Conservation (phyloP, 192 early-diverging fungal species). For the Spizellomyces sp. region DNA sequence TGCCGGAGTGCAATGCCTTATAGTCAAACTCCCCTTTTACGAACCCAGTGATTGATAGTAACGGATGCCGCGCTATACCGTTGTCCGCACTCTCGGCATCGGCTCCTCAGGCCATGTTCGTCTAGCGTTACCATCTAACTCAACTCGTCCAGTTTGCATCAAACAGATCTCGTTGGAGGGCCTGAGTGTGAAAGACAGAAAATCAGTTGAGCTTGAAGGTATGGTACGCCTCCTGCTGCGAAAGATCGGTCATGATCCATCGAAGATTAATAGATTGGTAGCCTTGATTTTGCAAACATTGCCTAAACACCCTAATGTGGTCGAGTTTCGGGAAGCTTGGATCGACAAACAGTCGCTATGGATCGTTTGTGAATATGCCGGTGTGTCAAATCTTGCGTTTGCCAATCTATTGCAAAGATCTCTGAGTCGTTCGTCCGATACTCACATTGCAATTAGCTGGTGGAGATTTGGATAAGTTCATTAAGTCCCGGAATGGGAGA, state of each 20-base stretch:
- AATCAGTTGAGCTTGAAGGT: slow-evolving; percentile 16
- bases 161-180: slow-evolving; percentile 15
- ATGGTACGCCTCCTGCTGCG: not conserved
- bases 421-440: no score
- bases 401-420: not conserved
- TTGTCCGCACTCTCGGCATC: slow-evolving; percentile 19
- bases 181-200: slow-evolving; percentile 1
- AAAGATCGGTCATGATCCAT: not conserved
- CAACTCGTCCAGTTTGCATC: not conserved
- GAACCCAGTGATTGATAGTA: no score
- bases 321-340: slow-evolving; percentile 12
- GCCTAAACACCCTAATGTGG: slow-evolving; percentile 16
- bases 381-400: not conserved
- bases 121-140: not conserved
- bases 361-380: slow-evolving; percentile 7
- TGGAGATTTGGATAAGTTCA: slow-evolving; percentile 14
- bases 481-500: not conserved
- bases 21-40: no score
- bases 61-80: not conserved
- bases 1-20: no score
- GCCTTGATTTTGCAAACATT: slow-evolving; percentile 6
- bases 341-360: not conserved
- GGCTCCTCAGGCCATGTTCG: slow-evolving; percentile 20
- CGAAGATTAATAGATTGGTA: not conserved
- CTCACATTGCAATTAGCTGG: not conserved